Evolutionary conservation across 1,284 basidiomycete genomes (phyloP).

Genomic region (Ceratobasidium sp.): DNA sequence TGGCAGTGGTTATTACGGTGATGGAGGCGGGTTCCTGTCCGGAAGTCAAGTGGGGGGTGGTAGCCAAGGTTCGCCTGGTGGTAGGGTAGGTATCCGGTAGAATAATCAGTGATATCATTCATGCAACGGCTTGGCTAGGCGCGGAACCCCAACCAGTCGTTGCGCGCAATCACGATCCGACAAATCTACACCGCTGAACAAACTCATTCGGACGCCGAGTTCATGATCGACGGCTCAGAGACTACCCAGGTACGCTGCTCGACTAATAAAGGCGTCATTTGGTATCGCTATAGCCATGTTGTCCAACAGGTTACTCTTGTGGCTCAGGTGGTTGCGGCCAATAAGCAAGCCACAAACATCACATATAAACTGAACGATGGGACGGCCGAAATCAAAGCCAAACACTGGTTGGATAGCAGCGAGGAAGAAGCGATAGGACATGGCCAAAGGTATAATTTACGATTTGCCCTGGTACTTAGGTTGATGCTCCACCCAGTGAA

Average conservation of each 20-base stretch:
- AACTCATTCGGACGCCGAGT: constrained; percentile 85
- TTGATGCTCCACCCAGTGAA: constrained; percentile 58
- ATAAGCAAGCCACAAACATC: constrained; percentile 79
- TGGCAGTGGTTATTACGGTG: constrained; percentile 20
- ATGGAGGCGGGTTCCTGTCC: constrained; percentile 35
- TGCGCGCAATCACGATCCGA: constrained; percentile 85
- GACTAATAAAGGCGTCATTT: neutral
- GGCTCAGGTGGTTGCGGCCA: constrained; percentile 75
- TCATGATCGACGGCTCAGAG: constrained; percentile 80
- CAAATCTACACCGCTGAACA: constrained; percentile 81
- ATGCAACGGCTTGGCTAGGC: neutral
- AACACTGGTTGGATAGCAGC: constrained; percentile 79
- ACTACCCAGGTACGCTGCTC: constrained; percentile 70
- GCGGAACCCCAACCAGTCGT: constrained; percentile 56
- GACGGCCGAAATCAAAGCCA: constrained; percentile 83
- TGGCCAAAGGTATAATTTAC: constrained; percentile 53
- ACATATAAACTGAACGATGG: constrained; percentile 87
- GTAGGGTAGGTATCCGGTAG: constrained; percentile 10
- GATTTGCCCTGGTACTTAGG: neutral
- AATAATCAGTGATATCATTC: neutral
- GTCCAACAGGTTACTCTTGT: constrained; percentile 64
- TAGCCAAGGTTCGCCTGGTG: constrained; percentile 31
- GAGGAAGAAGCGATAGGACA: constrained; percentile 57
- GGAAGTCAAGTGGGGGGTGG: constrained; percentile 37
- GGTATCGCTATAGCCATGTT: neutral